These are phyloP conservation scores for Hirschioporus abietinus DNA, from an alignment of 768 basidiomycete species.

Conservation along the genomic window DNA sequence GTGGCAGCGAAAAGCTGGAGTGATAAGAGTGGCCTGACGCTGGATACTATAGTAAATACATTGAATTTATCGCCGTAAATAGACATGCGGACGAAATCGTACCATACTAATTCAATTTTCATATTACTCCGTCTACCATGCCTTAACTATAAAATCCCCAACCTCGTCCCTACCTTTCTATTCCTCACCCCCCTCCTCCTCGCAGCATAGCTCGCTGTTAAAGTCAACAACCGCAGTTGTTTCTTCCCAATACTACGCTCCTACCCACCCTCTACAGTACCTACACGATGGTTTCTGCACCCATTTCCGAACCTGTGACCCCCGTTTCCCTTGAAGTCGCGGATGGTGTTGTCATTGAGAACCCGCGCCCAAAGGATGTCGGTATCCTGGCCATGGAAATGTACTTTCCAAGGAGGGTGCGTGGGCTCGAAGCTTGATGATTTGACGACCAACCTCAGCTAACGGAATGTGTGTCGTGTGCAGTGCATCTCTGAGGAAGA, in stretches of 20 bases:
- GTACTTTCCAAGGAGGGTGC: constrained; percentile 89
- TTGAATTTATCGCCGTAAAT: background rate
- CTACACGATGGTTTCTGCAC: constrained; percentile 1
- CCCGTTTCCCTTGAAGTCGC: background rate
- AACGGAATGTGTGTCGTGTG: background rate
- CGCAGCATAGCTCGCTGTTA: too few relatives aligned
- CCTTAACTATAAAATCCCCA: background rate
- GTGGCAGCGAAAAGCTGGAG: background rate
- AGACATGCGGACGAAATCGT: background rate
- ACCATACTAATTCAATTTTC: background rate
- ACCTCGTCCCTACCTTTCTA: too few relatives aligned
- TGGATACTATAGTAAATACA: background rate
- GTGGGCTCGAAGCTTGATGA: constrained; percentile 21
- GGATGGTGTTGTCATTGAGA: background rate
- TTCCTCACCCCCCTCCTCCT: background rate
- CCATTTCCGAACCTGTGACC: constrained; percentile 2
- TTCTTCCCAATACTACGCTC: background rate
- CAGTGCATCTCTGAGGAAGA: constrained; percentile 95
- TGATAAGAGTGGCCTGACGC: background rate
- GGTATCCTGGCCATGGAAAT: constrained; percentile 91
- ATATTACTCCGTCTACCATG: background rate
- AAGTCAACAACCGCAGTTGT: too few relatives aligned
- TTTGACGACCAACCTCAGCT: background rate
- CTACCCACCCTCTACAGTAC: background rate
- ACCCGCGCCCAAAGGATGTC: constrained; percentile 78